Evolutionary conservation across 768 basidiomycete genomes (phyloP).

Genomic region (Mycena olivaceomarginata): DNA sequence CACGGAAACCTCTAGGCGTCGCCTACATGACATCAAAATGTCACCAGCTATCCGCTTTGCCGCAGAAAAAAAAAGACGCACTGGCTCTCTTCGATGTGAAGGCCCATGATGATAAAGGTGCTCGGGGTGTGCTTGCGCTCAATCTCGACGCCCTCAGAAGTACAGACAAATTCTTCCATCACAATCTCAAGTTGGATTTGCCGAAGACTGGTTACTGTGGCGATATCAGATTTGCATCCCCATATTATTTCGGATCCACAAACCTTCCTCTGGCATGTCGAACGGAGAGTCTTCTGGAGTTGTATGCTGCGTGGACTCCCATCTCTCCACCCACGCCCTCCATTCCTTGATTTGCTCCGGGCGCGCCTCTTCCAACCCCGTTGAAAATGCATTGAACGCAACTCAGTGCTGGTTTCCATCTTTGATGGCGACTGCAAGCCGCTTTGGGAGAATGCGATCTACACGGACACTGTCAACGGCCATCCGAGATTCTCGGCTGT

Average conservation of each 20-base stretch:
- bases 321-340: not conserved
- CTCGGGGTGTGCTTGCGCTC: not conserved
- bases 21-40: not conserved
- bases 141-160: not conserved
- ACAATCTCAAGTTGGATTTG: not conserved
- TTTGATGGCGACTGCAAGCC: not conserved
- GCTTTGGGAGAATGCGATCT: not conserved
- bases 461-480: not conserved
- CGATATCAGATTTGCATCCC: too few species aligned
- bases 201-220: not conserved
- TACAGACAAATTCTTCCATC: not conserved
- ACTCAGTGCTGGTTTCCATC: not conserved
- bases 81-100: not conserved
- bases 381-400: not conserved
- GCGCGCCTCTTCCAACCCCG: not conserved
- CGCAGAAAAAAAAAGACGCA: not conserved
- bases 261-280: not conserved
- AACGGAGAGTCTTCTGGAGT: not conserved
- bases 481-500: not conserved
- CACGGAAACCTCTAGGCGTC: not conserved
- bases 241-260: too few species aligned
- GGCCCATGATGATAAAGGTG: not conserved
- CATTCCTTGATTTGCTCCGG: not conserved
- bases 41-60: too few species aligned
- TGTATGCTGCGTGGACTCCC: not conserved